Base-by-base conservation (phyloP, 164 flowering plant species). In the Vitis amurensis region DNA sequence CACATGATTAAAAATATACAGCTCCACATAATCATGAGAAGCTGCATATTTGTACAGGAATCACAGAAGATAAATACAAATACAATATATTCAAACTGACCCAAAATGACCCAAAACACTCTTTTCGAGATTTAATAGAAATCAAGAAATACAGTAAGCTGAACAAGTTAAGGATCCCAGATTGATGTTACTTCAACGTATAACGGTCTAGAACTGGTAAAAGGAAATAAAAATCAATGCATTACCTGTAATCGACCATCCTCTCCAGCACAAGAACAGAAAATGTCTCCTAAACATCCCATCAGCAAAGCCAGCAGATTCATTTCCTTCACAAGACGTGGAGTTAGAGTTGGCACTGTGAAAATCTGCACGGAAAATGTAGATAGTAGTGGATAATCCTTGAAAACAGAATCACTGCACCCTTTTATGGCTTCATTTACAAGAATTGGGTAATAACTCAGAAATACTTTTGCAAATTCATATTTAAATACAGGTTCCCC, bases 311-410 rank as follows among this genome's bases (percentile, higher is more conserved):
- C 79, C 50, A 93, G 76, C n/a, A 96, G 84, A 74, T 92, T 78
- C 85, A 78, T 75, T 80, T 96, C 98, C 80, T 82, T 87, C 59
- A 96, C 99, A 65, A 96, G 93, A 19, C 84, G 83, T 29, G 87
- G 94, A 6, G 98, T 89, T 50, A 96, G 76, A 66, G 95, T 91
- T 50, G 97, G 97, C 70, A 92, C 99, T 7, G 99, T 93, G 48
- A 93, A 82, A 64, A 96, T 92, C 76, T 96, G 99, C 56, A 93
- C 97, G 51, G 98, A 85, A 67, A 96, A 96, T 59, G 78, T 81
- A 55, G 93, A 79, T 8, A 91, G 75, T 5, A 93, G 78, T 3
- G 85, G 87, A 86, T 81, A 86, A 66, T 79, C 82, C 57, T 80
- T 82, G 51, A 80, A 58, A 64, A 76, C 71, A 59, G n/a, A 3